A percentile compares a stretch with the other conserved stretches of the same genome.
Evolutionary conservation across 371 early-diverging fungal species (phyloP).

Genomic region (Dichotomocladium elegans): DNA sequence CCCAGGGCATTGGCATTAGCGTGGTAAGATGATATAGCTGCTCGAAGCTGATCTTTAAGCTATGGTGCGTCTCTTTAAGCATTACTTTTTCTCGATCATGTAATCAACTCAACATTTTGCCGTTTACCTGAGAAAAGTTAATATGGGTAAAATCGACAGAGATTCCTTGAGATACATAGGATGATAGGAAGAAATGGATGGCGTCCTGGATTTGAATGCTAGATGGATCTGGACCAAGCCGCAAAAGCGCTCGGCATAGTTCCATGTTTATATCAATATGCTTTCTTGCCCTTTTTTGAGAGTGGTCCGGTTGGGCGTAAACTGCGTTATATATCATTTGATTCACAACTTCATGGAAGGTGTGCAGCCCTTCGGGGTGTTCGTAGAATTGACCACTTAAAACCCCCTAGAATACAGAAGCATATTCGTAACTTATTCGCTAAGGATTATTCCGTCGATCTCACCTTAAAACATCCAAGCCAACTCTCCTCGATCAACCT

Average conservation of each 20-base stretch:
- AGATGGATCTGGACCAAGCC: slow-evolving; percentile 49
- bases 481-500: slow-evolving; percentile 65
- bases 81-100: neutral
- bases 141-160: slow-evolving; percentile 47
- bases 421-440: neutral
- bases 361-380: slow-evolving; percentile 12
- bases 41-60: slow-evolving; percentile 14
- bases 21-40: slow-evolving; percentile 22
- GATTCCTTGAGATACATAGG: slow-evolving; percentile 52
- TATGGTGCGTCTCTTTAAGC: neutral
- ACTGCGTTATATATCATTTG: slow-evolving; percentile 11
- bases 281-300: slow-evolving; percentile 2
- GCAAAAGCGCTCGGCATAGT: slow-evolving; percentile 56
- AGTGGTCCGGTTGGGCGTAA: slow-evolving; percentile 1
- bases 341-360: slow-evolving; percentile 18
- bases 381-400: slow-evolving; percentile 19
- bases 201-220: slow-evolving; percentile 63
- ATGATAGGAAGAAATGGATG: slow-evolving; percentile 64
- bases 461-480: slow-evolving; percentile 78
- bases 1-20: slow-evolving; percentile 9
- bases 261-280: slow-evolving; percentile 43
- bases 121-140: slow-evolving; percentile 48
- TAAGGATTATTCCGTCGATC: neutral
- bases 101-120: neutral
- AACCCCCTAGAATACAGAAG: slow-evolving; percentile 12